Conservation (phyloP, 495 filamentous ascomycete species). For the Patellaria atrata region DNA sequence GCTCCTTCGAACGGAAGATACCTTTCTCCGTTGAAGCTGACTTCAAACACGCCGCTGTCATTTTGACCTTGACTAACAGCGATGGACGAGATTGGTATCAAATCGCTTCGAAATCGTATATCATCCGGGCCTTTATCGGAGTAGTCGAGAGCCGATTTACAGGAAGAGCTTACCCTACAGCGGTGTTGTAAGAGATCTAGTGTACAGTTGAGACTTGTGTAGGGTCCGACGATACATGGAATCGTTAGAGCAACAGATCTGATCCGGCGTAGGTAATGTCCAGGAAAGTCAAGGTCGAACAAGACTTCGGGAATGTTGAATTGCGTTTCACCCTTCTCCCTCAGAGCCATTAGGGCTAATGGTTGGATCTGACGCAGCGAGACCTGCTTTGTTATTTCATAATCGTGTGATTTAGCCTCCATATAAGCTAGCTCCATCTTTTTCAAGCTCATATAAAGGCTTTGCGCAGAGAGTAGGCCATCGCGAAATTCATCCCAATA, state of each 20-base stretch:
- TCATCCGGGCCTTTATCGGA: not conserved
- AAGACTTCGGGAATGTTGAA: conserved; percentile 3
- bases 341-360: not conserved
- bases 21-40: conserved; percentile 19
- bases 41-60: conserved; percentile 24
- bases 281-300: conserved; percentile 20
- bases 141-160: not conserved
- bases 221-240: conserved; percentile 22
- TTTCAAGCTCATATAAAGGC: not conserved
- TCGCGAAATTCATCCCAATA: conserved; percentile 21
- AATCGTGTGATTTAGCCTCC: conserved; percentile 19
- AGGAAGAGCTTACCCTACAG: not conserved
- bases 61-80: conserved; percentile 18
- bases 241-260: conserved; percentile 15
- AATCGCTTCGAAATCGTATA: not conserved
- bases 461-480: conserved; percentile 23
- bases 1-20: conserved; percentile 25
- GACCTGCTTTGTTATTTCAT: conserved; percentile 26
- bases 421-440: conserved; percentile 12
- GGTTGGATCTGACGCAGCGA: conserved; percentile 1
- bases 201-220: conserved; percentile 15
- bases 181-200: not conserved
- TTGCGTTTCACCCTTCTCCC: conserved; percentile 16
- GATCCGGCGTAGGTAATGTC: conserved; percentile 23
- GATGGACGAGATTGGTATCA: conserved; percentile 19